Evolutionary conservation across 805 yeast species (phyloP), one percentile per base, ranked within the genome.

Genomic region (Spathaspora girioi): DNA sequence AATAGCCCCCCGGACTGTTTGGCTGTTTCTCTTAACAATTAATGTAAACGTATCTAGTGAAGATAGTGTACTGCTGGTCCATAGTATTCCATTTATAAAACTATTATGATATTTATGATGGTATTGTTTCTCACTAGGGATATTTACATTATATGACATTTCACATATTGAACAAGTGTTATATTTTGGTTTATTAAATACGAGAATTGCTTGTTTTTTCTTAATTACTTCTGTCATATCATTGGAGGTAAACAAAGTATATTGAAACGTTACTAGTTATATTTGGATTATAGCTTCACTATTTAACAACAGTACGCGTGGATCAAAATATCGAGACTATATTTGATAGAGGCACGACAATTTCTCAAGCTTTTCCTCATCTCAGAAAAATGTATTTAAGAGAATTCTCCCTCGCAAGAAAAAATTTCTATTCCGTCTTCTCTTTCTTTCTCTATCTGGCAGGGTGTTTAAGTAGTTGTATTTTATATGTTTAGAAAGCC

Each of bases 61-160:
- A 12, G 44, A 15, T 42, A 23, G 7, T 42, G 44, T 27, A 74
- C 76, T 35, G 66, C 76, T 35, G 66, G 46, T 23, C 85, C 87
- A 83, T 19, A 63, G 64, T 4, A 78, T 64, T 0, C 89, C 89
- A 48, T 71, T 69, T 14, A 78, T 49, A 44, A 77, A 79, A 23
- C 68, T 58, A 19, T 64, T 63, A 60, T 86, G 93, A 60, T 77
- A 82, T 51, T 68, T 75, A 1, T 67, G 59, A 56, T 86, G 93
- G 5, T 73, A 45, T 20, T 68, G 65, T n/a, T 60, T 59, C 50
- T 83, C 87, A 10, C 66, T 55, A 7, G 64, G 61, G 6, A 78
- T 53, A 51, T 75, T 70, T 9, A 68, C 65, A 35, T 70, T 57
- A 57, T 76, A 83, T 3, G 83, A 67, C 86, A 83, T 81, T 4